Conservation (phyloP, 352 stramenopile species). For the Phytophthora ramorum region DNA sequence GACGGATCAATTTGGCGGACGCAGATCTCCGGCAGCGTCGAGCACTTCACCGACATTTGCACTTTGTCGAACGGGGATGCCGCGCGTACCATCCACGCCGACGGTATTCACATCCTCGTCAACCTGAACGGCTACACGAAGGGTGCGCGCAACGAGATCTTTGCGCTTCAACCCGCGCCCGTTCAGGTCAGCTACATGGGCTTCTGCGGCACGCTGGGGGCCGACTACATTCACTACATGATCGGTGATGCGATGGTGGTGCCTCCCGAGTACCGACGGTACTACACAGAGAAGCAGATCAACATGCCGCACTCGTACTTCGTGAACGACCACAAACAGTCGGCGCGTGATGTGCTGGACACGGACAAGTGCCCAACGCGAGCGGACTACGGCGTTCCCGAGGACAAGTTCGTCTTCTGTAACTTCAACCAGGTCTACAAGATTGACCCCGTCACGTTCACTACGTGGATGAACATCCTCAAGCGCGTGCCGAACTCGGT, state of each 20-base stretch:
- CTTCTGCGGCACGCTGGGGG: conserved; percentile 91
- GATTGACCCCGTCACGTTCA: conserved; percentile 93
- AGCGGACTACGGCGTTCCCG: conserved; percentile 87
- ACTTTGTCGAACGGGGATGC: conserved; percentile 68
- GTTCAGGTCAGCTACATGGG: conserved; percentile 93
- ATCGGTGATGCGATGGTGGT: conserved; percentile 87
- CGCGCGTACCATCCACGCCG: conserved; percentile 78
- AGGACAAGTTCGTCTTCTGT: conserved; percentile 95
- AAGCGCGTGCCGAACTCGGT: conserved; percentile 92
- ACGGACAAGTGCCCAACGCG: conserved; percentile 78
- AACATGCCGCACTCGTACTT: conserved; percentile 94
- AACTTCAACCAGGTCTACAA: conserved; percentile 97
- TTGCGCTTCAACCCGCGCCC: conserved; percentile 90
- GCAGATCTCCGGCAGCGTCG: conserved; percentile 84
- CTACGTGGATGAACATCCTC: conserved; percentile 94
- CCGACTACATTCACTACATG: conserved; percentile 95
- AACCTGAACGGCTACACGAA: conserved; percentile 96
- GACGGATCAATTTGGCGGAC: conserved; percentile 86
- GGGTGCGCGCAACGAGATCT: conserved; percentile 92
- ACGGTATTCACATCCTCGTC: conserved; percentile 92
- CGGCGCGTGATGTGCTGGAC: conserved; percentile 82
- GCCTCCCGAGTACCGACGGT: conserved; percentile 62
- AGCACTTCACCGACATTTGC: conserved; percentile 91
- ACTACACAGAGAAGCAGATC: conserved; percentile 92
- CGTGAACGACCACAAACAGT: conserved; percentile 94